A percentile compares a stretch with the other conserved stretches of the same genome.
phyloP scores from a whole-genome alignment of 2,329 filamentous ascomycete species.

The Rhynchosporium secalis region DNA sequence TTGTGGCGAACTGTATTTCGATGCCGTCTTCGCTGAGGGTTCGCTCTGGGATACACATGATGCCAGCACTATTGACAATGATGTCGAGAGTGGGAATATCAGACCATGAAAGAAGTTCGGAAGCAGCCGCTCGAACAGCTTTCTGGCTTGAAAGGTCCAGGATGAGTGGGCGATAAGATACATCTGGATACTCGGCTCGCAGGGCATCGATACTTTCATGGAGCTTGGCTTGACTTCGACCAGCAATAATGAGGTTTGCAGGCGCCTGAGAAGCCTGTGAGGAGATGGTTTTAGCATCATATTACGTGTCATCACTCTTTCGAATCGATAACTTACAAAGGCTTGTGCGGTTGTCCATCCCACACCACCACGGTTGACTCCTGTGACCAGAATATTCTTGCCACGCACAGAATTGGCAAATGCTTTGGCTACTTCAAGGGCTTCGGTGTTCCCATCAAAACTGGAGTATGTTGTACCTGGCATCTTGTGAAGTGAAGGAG shows the following conservation, averaged over 20 bases:
- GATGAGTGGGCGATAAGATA: slow-evolving; percentile 16
- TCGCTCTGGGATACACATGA: slow-evolving; percentile 42
- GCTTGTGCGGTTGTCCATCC: slow-evolving; percentile 26
- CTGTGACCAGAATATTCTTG: slow-evolving; percentile 39
- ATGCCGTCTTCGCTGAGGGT: slow-evolving; percentile 42
- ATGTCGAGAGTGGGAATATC: slow-evolving; percentile 44
- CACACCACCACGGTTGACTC: slow-evolving; percentile 26
- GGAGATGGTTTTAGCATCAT: neutral
- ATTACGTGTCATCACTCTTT: neutral
- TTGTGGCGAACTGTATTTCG: slow-evolving; percentile 30
- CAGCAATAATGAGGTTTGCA: slow-evolving; percentile 24
- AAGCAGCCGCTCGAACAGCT: slow-evolving; percentile 44
- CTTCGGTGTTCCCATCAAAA: slow-evolving; percentile 42
- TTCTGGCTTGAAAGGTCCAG: slow-evolving; percentile 45
- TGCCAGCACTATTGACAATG: slow-evolving; percentile 46
- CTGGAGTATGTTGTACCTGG: slow-evolving; percentile 40
- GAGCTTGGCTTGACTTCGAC: slow-evolving; percentile 23
- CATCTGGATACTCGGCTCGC: slow-evolving; percentile 10
- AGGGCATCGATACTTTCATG: slow-evolving; percentile 19
- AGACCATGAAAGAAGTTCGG: slow-evolving; percentile 42
- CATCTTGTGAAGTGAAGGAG: neutral
- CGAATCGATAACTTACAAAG: slow-evolving; percentile 17
- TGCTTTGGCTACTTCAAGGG: slow-evolving; percentile 42
- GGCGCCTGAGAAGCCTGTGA: slow-evolving; percentile 33
- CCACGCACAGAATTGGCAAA: slow-evolving; percentile 41